Conservation (phyloP, 148 eudicot species). For the Limonium bicolor region DNA sequence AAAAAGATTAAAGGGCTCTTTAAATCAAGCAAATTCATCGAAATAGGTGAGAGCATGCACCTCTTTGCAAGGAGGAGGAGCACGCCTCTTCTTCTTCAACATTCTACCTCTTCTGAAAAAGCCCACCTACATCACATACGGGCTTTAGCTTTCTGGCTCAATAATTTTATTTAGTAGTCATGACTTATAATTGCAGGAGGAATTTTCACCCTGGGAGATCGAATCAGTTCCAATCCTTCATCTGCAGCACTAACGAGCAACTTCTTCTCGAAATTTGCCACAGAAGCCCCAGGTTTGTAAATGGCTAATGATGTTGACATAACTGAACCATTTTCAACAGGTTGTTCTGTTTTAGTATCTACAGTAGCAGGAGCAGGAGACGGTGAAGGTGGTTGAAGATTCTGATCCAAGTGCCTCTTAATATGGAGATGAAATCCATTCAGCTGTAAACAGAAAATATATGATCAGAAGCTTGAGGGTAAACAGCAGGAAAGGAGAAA, state of each 20-base stretch:
- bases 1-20: neutral
- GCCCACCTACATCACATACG: slow-evolving; percentile 50
- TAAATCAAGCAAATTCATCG: neutral
- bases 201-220: slow-evolving; percentile 62
- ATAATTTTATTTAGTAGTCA: neutral
- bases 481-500: slow-evolving; percentile 1
- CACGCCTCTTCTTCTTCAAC: slow-evolving; percentile 65
- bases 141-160: slow-evolving; percentile 3
- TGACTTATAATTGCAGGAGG: neutral
- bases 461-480: neutral
- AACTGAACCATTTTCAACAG: slow-evolving; percentile 38
- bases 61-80: slow-evolving; percentile 89
- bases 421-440: slow-evolving; percentile 75
- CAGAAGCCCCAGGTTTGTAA: slow-evolving; percentile 23
- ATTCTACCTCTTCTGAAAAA: slow-evolving; percentile 75
- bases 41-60: slow-evolving; percentile 15
- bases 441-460: slow-evolving; percentile 27
- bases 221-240: slow-evolving; percentile 57
- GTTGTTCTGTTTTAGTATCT: slow-evolving; percentile 18
- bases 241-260: slow-evolving; percentile 57
- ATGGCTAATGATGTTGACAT: slow-evolving; percentile 58
- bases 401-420: slow-evolving; percentile 36
- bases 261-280: slow-evolving; percentile 22
- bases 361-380: slow-evolving; percentile 30
- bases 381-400: slow-evolving; percentile 17